Conservation (phyloP, 164 flowering plant species). For the Saururus chinensis region DNA sequence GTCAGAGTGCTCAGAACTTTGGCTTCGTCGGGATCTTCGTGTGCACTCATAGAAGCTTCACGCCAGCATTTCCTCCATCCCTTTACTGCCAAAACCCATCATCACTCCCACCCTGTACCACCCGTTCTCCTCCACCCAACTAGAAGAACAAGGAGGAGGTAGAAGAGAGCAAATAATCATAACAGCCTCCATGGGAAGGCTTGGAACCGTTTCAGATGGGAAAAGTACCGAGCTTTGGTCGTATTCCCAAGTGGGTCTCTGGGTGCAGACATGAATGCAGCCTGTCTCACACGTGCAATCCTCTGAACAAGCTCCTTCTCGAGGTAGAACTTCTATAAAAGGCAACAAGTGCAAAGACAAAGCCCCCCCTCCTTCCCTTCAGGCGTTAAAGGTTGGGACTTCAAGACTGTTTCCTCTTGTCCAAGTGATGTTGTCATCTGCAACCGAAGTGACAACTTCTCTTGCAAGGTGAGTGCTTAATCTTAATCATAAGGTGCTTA, state of each 20-base stretch:
- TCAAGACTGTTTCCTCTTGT: too few relatives aligned
- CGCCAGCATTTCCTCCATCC: background rate
- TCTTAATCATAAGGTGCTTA: too few relatives aligned
- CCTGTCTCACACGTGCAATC: constrained; percentile 53
- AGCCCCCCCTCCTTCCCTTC: background rate
- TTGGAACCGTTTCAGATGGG: background rate
- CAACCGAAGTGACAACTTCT: too few relatives aligned
- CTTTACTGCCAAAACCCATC: background rate
- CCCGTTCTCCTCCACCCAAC: too few relatives aligned
- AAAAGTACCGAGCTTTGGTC: constrained; percentile 21
- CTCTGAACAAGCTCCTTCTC: constrained; percentile 50
- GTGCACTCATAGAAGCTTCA: background rate
- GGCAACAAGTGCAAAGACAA: constrained; percentile 4
- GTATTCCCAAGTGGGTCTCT: constrained; percentile 1
- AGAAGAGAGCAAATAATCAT: background rate
- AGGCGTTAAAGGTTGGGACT: background rate
- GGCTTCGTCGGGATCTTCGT: background rate
- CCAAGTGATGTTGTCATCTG: too few relatives aligned
- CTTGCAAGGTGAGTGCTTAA: too few relatives aligned
- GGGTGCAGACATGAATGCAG: constrained; percentile 21
- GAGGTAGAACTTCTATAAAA: constrained; percentile 29
- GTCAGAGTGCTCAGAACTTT: background rate
- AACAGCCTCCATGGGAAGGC: background rate
- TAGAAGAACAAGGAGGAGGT: background rate
- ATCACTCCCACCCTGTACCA: background rate